These are phyloP conservation scores for Ogataea salicorniae DNA, from an alignment of 805 yeast genomes.

Conservation along the genomic window DNA sequence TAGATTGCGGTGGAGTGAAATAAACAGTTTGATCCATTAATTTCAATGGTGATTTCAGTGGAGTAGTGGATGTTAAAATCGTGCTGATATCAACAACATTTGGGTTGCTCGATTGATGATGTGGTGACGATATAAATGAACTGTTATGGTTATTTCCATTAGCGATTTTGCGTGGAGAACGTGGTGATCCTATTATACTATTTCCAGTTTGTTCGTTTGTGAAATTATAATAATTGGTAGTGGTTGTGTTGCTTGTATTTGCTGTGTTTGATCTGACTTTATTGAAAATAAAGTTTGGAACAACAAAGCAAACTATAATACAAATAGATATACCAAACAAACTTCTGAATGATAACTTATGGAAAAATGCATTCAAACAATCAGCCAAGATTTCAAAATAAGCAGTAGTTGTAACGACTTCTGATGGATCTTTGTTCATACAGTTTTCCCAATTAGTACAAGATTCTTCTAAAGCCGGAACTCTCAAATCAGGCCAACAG, in stretches of 20 bases:
- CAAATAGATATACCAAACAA: constrained; percentile 16
- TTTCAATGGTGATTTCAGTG: constrained; percentile 10
- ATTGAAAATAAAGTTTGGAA: constrained; percentile 27
- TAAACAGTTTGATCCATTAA: constrained; percentile 18
- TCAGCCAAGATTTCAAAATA: constrained; percentile 31
- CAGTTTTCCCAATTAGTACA: constrained; percentile 79
- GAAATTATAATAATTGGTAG: constrained; percentile 22
- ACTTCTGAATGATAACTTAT: constrained; percentile 23
- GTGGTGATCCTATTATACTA: background rate
- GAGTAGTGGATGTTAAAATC: constrained; percentile 1
- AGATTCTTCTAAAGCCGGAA: constrained; percentile 65
- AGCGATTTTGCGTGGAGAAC: background rate
- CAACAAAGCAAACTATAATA: constrained; percentile 14
- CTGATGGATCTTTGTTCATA: constrained; percentile 71
- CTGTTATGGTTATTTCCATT: background rate
- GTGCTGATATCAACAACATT: no score
- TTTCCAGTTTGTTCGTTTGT: constrained; percentile 7
- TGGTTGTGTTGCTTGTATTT: constrained; percentile 15
- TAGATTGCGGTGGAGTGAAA: constrained; percentile 18
- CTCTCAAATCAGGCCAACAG: constrained; percentile 60
- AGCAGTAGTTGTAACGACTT: constrained; percentile 29
- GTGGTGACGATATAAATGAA: background rate
- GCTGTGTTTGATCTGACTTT: constrained; percentile 16
- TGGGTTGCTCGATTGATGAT: no score
- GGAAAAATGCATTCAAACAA: constrained; percentile 30